Percentiles rank a stretch among this genome's conserved stretches.
These are phyloP conservation scores for Alternaria ventricosa DNA, from an alignment of 2,329 filamentous ascomycete genomes.

Conservation along the genomic window DNA sequence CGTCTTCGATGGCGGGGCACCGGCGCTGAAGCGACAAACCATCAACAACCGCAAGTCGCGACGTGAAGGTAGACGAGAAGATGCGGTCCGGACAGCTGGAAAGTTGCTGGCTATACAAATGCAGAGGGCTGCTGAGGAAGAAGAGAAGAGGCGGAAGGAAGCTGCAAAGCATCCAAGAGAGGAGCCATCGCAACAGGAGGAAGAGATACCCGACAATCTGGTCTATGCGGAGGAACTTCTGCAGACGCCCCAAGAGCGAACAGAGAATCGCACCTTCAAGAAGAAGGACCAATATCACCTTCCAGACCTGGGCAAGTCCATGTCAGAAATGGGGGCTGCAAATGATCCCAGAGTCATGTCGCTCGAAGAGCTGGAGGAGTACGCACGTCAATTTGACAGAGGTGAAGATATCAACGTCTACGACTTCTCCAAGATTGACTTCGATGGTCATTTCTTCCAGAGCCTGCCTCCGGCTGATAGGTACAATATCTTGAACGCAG, in stretches of 20 bases:
- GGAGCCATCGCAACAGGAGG: slow-evolving; percentile 63
- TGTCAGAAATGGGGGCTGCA: slow-evolving; percentile 85
- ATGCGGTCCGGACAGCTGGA: slow-evolving; percentile 89
- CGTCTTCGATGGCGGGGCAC: slow-evolving; percentile 96
- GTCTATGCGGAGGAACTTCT: slow-evolving; percentile 92
- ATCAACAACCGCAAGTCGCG: slow-evolving; percentile 79
- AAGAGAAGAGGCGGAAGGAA: slow-evolving; percentile 70
- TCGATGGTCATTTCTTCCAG: slow-evolving; percentile 92
- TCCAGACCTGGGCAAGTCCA: slow-evolving; percentile 78
- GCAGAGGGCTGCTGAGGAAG: slow-evolving; percentile 87
- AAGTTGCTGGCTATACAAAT: slow-evolving; percentile 94
- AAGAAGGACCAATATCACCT: slow-evolving; percentile 96
- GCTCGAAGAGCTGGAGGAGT: slow-evolving; percentile 89
- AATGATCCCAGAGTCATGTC: slow-evolving; percentile 98
- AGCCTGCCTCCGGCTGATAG: slow-evolving; percentile 88
- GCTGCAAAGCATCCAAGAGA: slow-evolving; percentile 47
- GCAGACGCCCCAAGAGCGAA: slow-evolving; percentile 78
- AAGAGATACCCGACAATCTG: slow-evolving; percentile 75
- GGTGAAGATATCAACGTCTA: slow-evolving; percentile 88
- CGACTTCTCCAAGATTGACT: slow-evolving; percentile 98
- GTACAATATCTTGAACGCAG: slow-evolving; percentile 97
- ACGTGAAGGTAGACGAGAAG: slow-evolving; percentile 87
- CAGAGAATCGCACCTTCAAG: slow-evolving; percentile 77
- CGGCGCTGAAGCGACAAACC: slow-evolving; percentile 87
- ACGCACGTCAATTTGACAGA: slow-evolving; percentile 87